Conservation (phyloP, 106 monocot species). For the Acorus calamus region DNA sequence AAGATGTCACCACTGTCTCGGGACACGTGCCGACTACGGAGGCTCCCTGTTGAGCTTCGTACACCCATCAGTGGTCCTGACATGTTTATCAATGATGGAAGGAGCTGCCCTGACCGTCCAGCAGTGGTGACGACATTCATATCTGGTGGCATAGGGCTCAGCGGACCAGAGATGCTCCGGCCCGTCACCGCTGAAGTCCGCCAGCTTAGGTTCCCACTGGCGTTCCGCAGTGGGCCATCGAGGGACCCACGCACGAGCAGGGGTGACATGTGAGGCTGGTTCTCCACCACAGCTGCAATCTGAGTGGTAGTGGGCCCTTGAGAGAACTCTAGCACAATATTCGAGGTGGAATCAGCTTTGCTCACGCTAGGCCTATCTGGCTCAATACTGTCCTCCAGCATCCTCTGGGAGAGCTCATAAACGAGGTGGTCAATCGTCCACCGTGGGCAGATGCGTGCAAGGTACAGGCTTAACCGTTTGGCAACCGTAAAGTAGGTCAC, state of each 20-base stretch:
- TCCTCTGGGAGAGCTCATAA: slow-evolving; percentile 85
- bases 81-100: slow-evolving; percentile 87
- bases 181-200: slow-evolving; percentile 68
- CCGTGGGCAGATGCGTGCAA: slow-evolving; percentile 95
- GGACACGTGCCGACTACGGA: slow-evolving; percentile 92
- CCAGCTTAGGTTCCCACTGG: slow-evolving; percentile 86
- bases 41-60: slow-evolving; percentile 66
- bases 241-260: slow-evolving; percentile 92
- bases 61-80: slow-evolving; percentile 94
- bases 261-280: slow-evolving; percentile 97
- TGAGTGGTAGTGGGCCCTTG: slow-evolving; percentile 63
- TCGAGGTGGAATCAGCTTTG: slow-evolving; percentile 50
- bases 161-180: slow-evolving; percentile 80
- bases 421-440: slow-evolving; percentile 97
- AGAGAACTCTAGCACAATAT: slow-evolving; percentile 80
- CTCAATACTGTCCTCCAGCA: slow-evolving; percentile 80
- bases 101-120: slow-evolving; percentile 83
- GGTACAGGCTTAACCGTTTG: slow-evolving; percentile 90
- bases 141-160: slow-evolving; percentile 73
- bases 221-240: slow-evolving; percentile 69
- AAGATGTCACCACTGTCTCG: slow-evolving; percentile 83
- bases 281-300: slow-evolving; percentile 58
- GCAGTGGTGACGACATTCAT: slow-evolving; percentile 42
- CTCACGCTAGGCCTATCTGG: slow-evolving; percentile 31
- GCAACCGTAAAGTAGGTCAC: slow-evolving; percentile 95